Percentiles rank a stretch among this genome's conserved stretches.
Evolutionary conservation across 176 grass and related monocot species (phyloP).

Genomic region (Puya raimondii): DNA sequence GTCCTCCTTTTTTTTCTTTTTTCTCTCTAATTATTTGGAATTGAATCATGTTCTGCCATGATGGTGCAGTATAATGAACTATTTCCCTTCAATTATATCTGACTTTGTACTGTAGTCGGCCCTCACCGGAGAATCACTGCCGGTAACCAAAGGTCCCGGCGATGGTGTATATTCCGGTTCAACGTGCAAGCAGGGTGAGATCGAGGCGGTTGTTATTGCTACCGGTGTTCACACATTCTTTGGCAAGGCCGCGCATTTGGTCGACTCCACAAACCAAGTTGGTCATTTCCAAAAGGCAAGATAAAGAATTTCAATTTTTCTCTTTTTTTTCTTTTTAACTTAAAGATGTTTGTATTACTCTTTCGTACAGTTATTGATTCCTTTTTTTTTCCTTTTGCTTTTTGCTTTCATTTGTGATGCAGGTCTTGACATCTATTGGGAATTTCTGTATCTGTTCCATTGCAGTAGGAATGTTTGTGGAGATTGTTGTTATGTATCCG

Average conservation of each 20-base stretch:
- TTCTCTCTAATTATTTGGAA: not conserved
- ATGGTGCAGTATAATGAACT: conserved; percentile 1
- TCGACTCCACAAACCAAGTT: conserved; percentile 93
- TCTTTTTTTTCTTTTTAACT: conserved; percentile 4
- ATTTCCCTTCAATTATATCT: conserved; percentile 6
- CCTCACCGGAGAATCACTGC: conserved; percentile 69
- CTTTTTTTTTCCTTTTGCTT: not conserved
- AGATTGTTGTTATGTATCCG: conserved; percentile 73
- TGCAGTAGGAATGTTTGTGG: conserved; percentile 65
- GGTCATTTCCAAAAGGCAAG: conserved; percentile 90
- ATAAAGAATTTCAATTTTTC: not conserved
- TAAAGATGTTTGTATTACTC: conserved; percentile 2
- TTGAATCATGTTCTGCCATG: not conserved
- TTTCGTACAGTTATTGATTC: not conserved
- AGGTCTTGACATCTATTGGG: conserved; percentile 81
- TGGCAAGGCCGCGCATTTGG: conserved; percentile 82
- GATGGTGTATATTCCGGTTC: conserved; percentile 93
- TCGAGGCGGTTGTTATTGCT: conserved; percentile 79
- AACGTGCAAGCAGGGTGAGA: conserved; percentile 92
- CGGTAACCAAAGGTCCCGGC: conserved; percentile 70
- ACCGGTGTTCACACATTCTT: conserved; percentile 90
- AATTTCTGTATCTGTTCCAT: conserved; percentile 92
- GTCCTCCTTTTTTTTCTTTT: not conserved
- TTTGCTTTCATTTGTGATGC: conserved; percentile 1
- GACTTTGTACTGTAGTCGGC: conserved; percentile 42